These are phyloP conservation scores for Plasmopara muralis DNA, from an alignment of 352 stramenopile species.

Conservation along the genomic window DNA sequence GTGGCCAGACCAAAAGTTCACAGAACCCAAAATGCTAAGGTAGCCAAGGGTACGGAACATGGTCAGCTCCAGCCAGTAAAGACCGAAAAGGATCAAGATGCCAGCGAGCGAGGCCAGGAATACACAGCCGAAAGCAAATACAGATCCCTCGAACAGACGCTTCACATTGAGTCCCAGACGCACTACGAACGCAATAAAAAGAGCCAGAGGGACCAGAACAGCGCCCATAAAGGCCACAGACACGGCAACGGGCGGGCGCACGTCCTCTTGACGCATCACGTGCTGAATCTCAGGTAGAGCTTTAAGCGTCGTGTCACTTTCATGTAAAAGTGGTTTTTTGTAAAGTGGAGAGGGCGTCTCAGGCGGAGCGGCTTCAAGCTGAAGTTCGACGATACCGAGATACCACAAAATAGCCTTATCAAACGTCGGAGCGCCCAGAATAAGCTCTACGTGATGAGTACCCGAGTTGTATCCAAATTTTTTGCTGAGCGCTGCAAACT, in stretches of 20 bases:
- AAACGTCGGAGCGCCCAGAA: slow-evolving; percentile 73
- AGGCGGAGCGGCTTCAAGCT: slow-evolving; percentile 54
- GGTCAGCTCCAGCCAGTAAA: slow-evolving; percentile 86
- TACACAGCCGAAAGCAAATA: slow-evolving; percentile 60
- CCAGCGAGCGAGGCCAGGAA: slow-evolving; percentile 68
- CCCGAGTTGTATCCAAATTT: slow-evolving; percentile 82
- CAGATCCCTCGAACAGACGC: slow-evolving; percentile 57
- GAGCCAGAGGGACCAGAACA: slow-evolving; percentile 49
- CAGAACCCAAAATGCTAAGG: slow-evolving; percentile 49
- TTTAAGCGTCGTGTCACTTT: slow-evolving; percentile 83
- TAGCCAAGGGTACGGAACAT: slow-evolving; percentile 83
- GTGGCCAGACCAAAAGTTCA: slow-evolving; percentile 61
- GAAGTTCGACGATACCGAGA: slow-evolving; percentile 59
- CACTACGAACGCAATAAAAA: slow-evolving; percentile 60
- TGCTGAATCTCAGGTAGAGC: slow-evolving; percentile 84
- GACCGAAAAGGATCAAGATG: slow-evolving; percentile 73
- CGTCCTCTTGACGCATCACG: slow-evolving; percentile 75
- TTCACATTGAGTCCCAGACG: slow-evolving; percentile 53
- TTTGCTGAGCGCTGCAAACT: slow-evolving; percentile 65
- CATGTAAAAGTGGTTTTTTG: slow-evolving; percentile 76
- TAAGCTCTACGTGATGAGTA: slow-evolving; percentile 54
- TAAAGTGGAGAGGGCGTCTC: slow-evolving; percentile 73
- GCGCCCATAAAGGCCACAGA: slow-evolving; percentile 64
- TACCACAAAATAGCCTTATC: slow-evolving; percentile 69
- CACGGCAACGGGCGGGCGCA: slow-evolving; percentile 52